A percentile compares a stretch with the other conserved stretches of the same genome.
Conservation (phyloP, 2,329 filamentous ascomycete species). For the Colletotrichum sublineola region DNA sequence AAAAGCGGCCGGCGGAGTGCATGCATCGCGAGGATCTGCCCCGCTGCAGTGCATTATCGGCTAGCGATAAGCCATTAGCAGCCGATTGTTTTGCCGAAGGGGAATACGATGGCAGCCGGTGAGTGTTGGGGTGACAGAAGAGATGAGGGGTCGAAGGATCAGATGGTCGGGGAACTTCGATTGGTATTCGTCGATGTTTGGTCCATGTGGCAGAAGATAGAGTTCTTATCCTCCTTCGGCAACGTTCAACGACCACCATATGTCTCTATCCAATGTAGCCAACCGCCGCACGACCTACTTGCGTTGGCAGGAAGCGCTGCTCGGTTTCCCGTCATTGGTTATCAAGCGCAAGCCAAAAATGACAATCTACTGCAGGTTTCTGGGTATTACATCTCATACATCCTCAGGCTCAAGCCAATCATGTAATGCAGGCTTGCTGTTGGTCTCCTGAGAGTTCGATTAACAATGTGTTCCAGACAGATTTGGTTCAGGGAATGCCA, state of each 20-base stretch:
- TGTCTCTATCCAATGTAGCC: neutral
- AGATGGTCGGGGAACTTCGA: neutral
- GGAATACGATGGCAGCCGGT: neutral
- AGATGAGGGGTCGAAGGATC: constrained; percentile 7
- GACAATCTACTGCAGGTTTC: neutral
- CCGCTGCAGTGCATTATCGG: constrained; percentile 33
- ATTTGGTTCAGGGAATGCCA: neutral
- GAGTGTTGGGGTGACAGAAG: neutral
- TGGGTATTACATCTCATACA: neutral
- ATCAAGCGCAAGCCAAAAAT: no score
- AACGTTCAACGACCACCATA: neutral
- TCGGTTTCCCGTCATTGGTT: neutral
- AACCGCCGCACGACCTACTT: neutral
- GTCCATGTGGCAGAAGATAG: neutral
- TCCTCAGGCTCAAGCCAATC: neutral
- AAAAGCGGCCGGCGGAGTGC: constrained; percentile 35
- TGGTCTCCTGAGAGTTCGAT: neutral
- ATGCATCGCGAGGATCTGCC: constrained; percentile 28
- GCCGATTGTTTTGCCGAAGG: constrained; percentile 27
- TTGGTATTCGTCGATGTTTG: neutral
- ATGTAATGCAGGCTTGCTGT: neutral
- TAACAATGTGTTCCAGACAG: neutral
- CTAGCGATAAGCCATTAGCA: constrained; percentile 19
- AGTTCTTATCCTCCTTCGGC: neutral
- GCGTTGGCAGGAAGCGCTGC: neutral